A percentile compares a stretch with the other conserved stretches of the same genome.
These are phyloP conservation scores for Calonectria pauciramosa DNA, from an alignment of 2,329 filamentous ascomycete genomes.

Conservation along the genomic window DNA sequence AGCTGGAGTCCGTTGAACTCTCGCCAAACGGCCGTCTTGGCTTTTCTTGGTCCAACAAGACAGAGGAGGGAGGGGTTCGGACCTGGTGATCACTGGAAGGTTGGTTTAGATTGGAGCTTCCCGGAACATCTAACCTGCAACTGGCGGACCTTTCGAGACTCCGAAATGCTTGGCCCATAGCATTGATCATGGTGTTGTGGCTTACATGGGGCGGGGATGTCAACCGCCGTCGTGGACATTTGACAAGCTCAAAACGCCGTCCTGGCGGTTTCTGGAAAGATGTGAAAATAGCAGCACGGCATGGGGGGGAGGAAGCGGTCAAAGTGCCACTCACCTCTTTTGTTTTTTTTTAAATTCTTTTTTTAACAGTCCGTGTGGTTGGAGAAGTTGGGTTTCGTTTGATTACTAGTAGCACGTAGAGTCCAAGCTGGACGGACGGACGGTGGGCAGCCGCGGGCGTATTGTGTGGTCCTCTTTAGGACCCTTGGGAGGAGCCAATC, in stretches of 20 bases:
- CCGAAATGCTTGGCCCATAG: neutral
- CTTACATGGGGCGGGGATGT: neutral
- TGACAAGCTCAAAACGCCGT: neutral
- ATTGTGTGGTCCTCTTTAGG: neutral
- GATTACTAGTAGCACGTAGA: neutral
- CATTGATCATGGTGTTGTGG: neutral
- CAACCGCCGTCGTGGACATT: neutral
- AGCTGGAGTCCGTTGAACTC: neutral
- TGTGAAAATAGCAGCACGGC: neutral
- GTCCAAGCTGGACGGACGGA: neutral
- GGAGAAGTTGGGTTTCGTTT: neutral
- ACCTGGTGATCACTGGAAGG: neutral
- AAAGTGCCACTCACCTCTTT: neutral
- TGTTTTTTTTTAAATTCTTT: neutral
- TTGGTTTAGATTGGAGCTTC: neutral
- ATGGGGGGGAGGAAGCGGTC: neutral
- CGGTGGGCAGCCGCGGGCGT: neutral
- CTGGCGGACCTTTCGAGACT: constrained; percentile 5
- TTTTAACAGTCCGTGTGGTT: neutral
- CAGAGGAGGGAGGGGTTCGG: neutral
- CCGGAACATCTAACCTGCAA: neutral
- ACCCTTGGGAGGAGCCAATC: neutral
- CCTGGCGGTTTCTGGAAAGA: neutral
- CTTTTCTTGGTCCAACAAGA: neutral
- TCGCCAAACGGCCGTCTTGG: neutral